Conservation (phyloP, 2,329 filamentous ascomycete genomes). For the Trichoderma koningiopsis region DNA sequence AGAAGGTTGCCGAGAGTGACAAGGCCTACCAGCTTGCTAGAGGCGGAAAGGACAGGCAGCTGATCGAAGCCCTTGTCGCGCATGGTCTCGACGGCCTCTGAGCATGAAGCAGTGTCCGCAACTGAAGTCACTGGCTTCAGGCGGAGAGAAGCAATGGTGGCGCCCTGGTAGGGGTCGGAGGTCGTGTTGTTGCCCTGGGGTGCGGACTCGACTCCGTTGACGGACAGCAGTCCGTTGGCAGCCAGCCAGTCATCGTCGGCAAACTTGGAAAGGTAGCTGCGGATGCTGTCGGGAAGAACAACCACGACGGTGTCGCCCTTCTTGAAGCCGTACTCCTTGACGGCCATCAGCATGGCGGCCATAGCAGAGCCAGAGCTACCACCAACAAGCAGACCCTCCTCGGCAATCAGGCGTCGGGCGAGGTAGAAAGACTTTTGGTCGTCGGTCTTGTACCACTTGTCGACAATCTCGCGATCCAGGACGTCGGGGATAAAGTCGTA, state of each 20-base stretch:
- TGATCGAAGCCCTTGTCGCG: constrained; percentile 98
- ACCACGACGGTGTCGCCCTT: constrained; percentile 90
- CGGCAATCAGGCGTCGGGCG: constrained; percentile 85
- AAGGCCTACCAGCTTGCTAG: constrained; percentile 78
- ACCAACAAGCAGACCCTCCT: constrained; percentile 91
- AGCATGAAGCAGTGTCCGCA: constrained; percentile 68
- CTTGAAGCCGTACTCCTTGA: constrained; percentile 73
- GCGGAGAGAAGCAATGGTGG: constrained; percentile 79
- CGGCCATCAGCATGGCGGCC: constrained; percentile 75
- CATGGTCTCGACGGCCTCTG: constrained; percentile 95
- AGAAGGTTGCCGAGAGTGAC: constrained; percentile 95
- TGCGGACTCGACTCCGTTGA: constrained; percentile 53
- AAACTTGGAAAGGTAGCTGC: constrained; percentile 97
- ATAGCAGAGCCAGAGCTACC: constrained; percentile 93
- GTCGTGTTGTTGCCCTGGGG: constrained; percentile 42
- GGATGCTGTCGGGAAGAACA: constrained; percentile 90
- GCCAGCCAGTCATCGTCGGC: constrained; percentile 98
- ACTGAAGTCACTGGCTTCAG: constrained; percentile 94
- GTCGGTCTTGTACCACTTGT: constrained; percentile 98
- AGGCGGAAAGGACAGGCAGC: constrained; percentile 79
- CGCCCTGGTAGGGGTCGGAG: constrained; percentile 72
- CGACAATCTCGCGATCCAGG: constrained; percentile 74
- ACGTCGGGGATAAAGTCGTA: constrained; percentile 99
- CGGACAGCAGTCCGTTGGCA: constrained; percentile 82
- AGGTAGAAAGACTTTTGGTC: constrained; percentile 89